A percentile compares a stretch with the other conserved stretches of the same genome.
These are phyloP conservation scores for Ustilago curta DNA, from an alignment of 1,284 basidiomycete species.

Conservation along the genomic window DNA sequence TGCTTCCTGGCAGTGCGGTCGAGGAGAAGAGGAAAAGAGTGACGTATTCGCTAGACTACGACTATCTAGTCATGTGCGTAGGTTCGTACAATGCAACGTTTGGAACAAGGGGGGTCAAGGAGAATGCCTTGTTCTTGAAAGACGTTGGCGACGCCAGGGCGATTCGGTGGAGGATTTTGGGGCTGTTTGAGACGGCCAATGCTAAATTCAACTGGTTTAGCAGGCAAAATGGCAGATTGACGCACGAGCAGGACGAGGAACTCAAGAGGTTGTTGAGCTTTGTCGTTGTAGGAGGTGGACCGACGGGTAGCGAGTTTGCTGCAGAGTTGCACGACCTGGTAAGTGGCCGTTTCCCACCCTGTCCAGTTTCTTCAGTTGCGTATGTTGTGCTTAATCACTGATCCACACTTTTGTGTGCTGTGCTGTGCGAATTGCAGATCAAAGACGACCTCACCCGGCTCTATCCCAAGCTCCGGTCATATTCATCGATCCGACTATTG, in stretches of 20 bases:
- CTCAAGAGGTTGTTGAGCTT: constrained; percentile 31
- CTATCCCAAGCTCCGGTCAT: constrained; percentile 60
- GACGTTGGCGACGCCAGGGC: constrained; percentile 83
- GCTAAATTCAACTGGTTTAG: constrained; percentile 2
- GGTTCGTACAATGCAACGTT: constrained; percentile 84
- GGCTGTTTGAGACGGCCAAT: constrained; percentile 83
- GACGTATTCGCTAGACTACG: constrained; percentile 67
- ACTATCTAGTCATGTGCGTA: constrained; percentile 85
- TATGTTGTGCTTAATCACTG: too few relatives aligned
- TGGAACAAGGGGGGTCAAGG: constrained; percentile 71
- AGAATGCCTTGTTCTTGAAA: constrained; percentile 74
- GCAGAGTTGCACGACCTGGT: constrained; percentile 85
- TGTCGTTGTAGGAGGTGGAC: constrained; percentile 56
- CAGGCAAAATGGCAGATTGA: constrained; percentile 74
- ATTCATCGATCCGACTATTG: constrained; percentile 40
- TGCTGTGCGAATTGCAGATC: constrained; percentile 35
- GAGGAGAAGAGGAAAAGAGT: background rate
- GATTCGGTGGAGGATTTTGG: constrained; percentile 80
- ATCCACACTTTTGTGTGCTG: background rate
- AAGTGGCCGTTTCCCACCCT: background rate
- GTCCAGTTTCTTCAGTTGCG: background rate
- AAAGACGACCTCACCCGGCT: constrained; percentile 75
- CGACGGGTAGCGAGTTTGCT: constrained; percentile 53
- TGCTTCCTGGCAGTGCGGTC: constrained; percentile 3
- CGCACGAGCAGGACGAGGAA: constrained; percentile 72